Evolutionary conservation across 2,329 filamentous ascomycete species (phyloP).

Genomic region (Plectosphaerella sp.): DNA sequence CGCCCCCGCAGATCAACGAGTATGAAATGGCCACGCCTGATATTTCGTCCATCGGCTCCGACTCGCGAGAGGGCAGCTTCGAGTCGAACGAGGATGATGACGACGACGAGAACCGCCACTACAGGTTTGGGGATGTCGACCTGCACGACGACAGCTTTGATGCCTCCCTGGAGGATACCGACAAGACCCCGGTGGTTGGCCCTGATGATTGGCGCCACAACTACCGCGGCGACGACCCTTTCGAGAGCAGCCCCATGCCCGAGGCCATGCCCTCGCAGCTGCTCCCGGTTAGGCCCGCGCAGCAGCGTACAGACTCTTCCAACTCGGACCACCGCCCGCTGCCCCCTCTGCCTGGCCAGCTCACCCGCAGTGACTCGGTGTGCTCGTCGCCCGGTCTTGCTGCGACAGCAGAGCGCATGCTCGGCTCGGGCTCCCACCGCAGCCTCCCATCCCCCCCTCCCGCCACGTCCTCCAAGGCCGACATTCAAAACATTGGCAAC

Average conservation of each 20-base stretch:
- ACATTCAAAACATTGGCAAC: conserved; percentile 71
- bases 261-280: conserved; percentile 39
- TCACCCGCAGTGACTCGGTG: conserved; percentile 36
- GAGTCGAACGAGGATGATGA: conserved; percentile 78
- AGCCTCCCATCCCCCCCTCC: conserved; percentile 71
- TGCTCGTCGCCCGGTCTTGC: conserved; percentile 61
- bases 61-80: conserved; percentile 88
- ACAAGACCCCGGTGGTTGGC: conserved; percentile 96
- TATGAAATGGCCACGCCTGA: conserved; percentile 98
- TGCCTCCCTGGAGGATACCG: conserved; percentile 88
- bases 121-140: conserved; percentile 49
- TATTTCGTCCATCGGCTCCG: conserved; percentile 84
- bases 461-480: conserved; percentile 66
- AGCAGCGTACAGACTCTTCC: conserved; percentile 65
- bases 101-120: conserved; percentile 45
- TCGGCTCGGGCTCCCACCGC: conserved; percentile 58
- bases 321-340: conserved; percentile 80
- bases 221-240: conserved; percentile 54
- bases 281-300: conserved; percentile 45
- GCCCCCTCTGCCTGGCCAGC: conserved; percentile 73
- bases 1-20: conserved; percentile 91
- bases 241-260: conserved; percentile 66
- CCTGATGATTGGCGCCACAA: conserved; percentile 89
- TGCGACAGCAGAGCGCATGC: conserved; percentile 67
- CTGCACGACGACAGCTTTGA: conserved; percentile 87